Conservation (phyloP, 148 eudicot species). For the Linanthus parryae region DNA sequence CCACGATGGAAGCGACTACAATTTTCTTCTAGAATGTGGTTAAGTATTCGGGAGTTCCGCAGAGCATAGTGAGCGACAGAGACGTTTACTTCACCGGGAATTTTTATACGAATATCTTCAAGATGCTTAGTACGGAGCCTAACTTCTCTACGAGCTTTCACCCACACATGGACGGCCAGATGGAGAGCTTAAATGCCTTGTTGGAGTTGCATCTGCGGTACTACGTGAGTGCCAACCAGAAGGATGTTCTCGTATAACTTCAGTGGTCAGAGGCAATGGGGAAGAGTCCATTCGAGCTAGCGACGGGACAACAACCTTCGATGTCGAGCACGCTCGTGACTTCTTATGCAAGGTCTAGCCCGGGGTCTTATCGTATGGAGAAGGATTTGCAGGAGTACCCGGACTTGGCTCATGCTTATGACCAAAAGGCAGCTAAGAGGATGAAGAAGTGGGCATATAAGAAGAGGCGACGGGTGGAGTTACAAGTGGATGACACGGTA, state of each 20-base stretch:
- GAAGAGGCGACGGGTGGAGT: not conserved
- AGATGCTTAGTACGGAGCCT: not conserved
- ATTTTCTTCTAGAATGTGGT: no score
- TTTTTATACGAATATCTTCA: not conserved
- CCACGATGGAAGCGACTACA: no score
- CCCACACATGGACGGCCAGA: not conserved
- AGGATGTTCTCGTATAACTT: conserved; percentile 6
- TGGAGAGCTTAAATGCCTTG: not conserved
- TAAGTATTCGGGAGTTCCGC: no score
- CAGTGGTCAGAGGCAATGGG: not conserved
- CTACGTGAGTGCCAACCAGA: not conserved
- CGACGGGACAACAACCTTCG: not conserved
- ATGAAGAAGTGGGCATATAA: not conserved
- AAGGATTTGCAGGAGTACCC: not conserved
- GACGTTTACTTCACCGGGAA: not conserved
- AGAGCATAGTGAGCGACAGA: conserved; percentile 5
- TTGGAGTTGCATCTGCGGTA: conserved; percentile 7
- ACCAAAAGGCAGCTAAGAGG: not conserved
- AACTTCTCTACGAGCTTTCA: not conserved
- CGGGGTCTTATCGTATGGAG: not conserved
- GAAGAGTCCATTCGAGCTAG: conserved; percentile 1
- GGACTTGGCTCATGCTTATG: not conserved
- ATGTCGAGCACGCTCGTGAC: not conserved
- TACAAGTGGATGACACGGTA: not conserved
- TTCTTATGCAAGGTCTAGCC: not conserved